These are phyloP conservation scores for Monilinia polystroma DNA, from an alignment of 2,329 filamentous ascomycete species.

Conservation along the genomic window DNA sequence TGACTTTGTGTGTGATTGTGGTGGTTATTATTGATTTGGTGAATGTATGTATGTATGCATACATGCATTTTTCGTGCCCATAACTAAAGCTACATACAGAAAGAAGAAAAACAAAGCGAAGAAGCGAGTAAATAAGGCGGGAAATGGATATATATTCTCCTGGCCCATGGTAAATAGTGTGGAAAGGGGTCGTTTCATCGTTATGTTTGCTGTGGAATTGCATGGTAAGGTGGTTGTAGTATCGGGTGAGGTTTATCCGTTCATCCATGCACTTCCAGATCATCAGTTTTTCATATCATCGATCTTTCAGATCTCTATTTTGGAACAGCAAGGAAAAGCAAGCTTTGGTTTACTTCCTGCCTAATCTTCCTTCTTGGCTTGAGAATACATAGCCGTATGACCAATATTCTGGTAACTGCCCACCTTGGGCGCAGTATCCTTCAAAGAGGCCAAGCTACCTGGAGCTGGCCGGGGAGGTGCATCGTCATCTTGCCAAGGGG, in stretches of 20 bases:
- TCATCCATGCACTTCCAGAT: neutral
- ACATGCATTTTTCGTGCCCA: too few species aligned
- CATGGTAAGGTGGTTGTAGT: too few species aligned
- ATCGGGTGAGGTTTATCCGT: too few species aligned
- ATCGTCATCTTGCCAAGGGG: slow-evolving; percentile 51
- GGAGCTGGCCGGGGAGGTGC: neutral
- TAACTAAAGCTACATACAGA: neutral
- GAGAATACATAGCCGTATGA: slow-evolving; percentile 25
- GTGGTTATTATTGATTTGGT: too few species aligned
- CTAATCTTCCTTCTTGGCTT: neutral
- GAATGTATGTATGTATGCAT: too few species aligned
- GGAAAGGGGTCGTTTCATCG: neutral
- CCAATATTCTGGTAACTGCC: slow-evolving; percentile 29
- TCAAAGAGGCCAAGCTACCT: slow-evolving; percentile 26
- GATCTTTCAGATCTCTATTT: neutral
- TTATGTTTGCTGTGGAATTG: neutral
- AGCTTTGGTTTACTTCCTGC: too few species aligned
- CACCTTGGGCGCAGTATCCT: slow-evolving; percentile 27
- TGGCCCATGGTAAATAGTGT: too few species aligned
- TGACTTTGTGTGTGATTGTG: too few species aligned
- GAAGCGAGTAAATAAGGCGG: too few species aligned
- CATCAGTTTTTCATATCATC: neutral
- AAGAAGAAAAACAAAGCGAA: neutral
- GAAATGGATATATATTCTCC: neutral
- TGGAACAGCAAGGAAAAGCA: neutral